phyloP scores from a whole-genome alignment of 1,139 yeast species.

The Hyphopichia khmerensis region DNA sequence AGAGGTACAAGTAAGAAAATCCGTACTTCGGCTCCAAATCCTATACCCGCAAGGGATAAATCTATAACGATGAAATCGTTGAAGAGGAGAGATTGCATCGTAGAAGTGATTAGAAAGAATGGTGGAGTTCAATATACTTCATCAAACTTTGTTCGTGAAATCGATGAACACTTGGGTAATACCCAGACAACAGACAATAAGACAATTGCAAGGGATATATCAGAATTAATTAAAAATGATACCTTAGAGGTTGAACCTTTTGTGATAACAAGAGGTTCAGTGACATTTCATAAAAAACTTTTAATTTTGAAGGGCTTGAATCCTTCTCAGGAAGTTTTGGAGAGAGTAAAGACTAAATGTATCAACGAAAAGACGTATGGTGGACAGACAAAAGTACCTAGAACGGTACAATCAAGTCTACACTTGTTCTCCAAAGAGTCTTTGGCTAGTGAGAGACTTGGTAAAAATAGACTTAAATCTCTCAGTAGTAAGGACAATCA shows the following conservation, averaged over 20 bases:
- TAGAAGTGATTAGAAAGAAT: conserved; percentile 33
- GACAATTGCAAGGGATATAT: conserved; percentile 48
- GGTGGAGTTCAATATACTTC: conserved; percentile 46
- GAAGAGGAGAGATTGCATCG: conserved; percentile 32
- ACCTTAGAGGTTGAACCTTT: conserved; percentile 30
- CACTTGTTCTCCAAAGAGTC: not conserved
- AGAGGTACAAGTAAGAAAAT: not conserved
- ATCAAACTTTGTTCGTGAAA: conserved; percentile 29
- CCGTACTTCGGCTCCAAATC: not conserved
- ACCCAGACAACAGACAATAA: conserved; percentile 45
- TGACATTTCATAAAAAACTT: conserved; percentile 30
- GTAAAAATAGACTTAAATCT: not conserved
- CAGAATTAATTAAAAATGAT: conserved; percentile 19
- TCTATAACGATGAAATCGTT: conserved; percentile 20
- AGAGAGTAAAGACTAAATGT: conserved; percentile 24
- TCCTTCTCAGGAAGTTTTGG: conserved; percentile 30
- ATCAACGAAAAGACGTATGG: conserved; percentile 7
- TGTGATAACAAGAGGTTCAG: conserved; percentile 28
- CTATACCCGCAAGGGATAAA: conserved; percentile 4
- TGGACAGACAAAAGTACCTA: not conserved
- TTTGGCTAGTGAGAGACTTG: not conserved
- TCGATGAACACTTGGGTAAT: conserved; percentile 36
- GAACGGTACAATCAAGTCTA: not conserved
- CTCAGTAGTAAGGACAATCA: not conserved
- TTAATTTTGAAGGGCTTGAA: conserved; percentile 28